Conservation (phyloP, 2,329 filamentous ascomycete species). For the Graphium sp. region DNA sequence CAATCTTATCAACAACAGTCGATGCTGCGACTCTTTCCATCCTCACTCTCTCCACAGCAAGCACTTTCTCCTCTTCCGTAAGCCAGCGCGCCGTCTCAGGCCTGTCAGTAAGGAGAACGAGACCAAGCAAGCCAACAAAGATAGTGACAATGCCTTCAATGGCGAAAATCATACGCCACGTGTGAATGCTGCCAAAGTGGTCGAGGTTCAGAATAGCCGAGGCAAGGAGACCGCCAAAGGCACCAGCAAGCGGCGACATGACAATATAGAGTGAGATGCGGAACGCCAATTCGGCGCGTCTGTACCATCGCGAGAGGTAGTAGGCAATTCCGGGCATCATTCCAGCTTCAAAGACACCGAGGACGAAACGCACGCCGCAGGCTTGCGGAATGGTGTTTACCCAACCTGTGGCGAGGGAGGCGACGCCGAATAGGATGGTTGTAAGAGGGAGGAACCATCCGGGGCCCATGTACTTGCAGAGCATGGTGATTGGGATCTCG, state of each 20-base stretch:
- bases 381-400: constrained; percentile 32
- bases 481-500: constrained; percentile 51
- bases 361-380: constrained; percentile 47
- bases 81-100: constrained; percentile 54
- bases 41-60: constrained; percentile 51
- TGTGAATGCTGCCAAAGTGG: constrained; percentile 34
- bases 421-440: constrained; percentile 44
- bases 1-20: constrained; percentile 43
- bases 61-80: constrained; percentile 43
- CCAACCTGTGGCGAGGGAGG: constrained; percentile 49
- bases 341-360: constrained; percentile 56
- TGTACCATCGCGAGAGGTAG: constrained; percentile 57
- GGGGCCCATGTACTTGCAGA: constrained; percentile 55
- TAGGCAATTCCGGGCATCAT: constrained; percentile 62
- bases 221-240: constrained; percentile 52
- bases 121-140: constrained; percentile 38
- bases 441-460: constrained; percentile 53
- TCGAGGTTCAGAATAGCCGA: constrained; percentile 46
- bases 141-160: constrained; percentile 47
- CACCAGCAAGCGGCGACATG: constrained; percentile 52
- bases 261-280: constrained; percentile 53
- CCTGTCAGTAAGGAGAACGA: constrained; percentile 50
- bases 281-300: constrained; percentile 50
- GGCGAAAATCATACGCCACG: constrained; percentile 57
- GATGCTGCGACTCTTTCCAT: constrained; percentile 44